Percentiles rank a stretch among this genome's conserved stretches.
Conservation (phyloP, 768 basidiomycete species). For the Gautieria morchelliformis region DNA sequence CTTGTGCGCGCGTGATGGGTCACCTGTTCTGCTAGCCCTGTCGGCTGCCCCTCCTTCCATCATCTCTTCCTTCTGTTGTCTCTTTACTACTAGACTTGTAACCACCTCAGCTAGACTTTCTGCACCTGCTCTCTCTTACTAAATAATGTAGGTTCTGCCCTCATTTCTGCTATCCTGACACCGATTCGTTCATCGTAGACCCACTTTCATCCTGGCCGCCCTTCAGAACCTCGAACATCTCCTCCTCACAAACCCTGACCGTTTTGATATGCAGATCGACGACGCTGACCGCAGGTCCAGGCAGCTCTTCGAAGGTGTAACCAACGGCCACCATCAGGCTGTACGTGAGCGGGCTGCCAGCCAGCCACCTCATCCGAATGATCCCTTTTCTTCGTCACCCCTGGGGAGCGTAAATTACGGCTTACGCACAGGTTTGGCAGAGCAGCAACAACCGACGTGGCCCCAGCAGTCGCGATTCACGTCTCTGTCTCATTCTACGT, state of each 20-base stretch:
- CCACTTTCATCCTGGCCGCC: conserved; percentile 7
- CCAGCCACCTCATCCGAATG: conserved; percentile 51
- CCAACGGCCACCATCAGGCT: conserved; percentile 3
- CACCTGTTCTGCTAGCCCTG: background rate
- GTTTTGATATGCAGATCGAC: conserved; percentile 8
- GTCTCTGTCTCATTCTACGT: conserved; percentile 8
- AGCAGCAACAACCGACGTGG: conserved; percentile 31
- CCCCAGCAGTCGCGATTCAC: conserved; percentile 34
- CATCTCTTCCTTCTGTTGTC: background rate
- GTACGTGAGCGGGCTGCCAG: conserved; percentile 53
- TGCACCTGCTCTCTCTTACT: background rate
- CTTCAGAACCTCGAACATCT: conserved; percentile 5
- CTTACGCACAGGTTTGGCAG: conserved; percentile 17
- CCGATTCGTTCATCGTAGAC: background rate
- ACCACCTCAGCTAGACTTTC: background rate
- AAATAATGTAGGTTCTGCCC: background rate
- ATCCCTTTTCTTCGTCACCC: conserved; percentile 23
- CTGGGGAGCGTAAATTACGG: background rate
- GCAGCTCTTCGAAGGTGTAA: conserved; percentile 1
- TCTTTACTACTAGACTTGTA: conserved; percentile 9
- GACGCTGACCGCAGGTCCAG: conserved; percentile 6
- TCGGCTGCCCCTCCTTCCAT: background rate
- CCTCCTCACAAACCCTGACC: conserved; percentile 5
- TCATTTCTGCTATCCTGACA: background rate
- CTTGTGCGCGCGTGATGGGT: conserved; percentile 4